Evolutionary conservation across 495 filamentous ascomycete genomes (phyloP).

Genomic region (Xylaria curta): DNA sequence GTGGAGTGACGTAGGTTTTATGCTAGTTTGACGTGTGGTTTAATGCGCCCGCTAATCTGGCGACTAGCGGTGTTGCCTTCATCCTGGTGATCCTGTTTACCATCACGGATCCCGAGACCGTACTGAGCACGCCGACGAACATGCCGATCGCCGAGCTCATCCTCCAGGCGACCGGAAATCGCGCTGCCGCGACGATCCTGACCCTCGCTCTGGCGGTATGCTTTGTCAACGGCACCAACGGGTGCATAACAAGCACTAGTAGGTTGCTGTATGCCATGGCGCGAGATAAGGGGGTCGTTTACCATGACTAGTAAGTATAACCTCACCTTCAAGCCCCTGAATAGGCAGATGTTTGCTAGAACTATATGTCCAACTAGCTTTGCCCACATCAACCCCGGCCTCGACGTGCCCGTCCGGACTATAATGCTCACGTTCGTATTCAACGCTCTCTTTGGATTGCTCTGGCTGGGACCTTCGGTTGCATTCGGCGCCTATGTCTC

Average conservation of each 20-base stretch:
- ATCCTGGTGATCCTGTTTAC: conserved; percentile 46
- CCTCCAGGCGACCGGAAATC: conserved; percentile 41
- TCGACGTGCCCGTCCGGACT: conserved; percentile 43
- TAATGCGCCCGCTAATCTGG: neutral
- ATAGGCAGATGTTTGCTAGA: neutral
- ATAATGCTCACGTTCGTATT: conserved; percentile 42
- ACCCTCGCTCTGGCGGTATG: conserved; percentile 45
- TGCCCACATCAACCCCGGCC: conserved; percentile 36
- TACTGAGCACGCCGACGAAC: conserved; percentile 44
- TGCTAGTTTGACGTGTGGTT: neutral
- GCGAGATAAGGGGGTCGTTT: conserved; percentile 62
- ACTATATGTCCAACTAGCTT: conserved; percentile 29
- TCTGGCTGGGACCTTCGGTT: conserved; percentile 43
- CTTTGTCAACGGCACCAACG: conserved; percentile 47
- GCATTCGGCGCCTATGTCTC: conserved; percentile 44
- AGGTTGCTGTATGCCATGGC: conserved; percentile 62
- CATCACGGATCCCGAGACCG: conserved; percentile 39
- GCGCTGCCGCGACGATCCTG: conserved; percentile 40
- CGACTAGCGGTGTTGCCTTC: conserved; percentile 35
- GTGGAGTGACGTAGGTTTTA: conserved; percentile 42
- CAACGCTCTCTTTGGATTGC: conserved; percentile 44
- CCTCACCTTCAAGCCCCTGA: neutral
- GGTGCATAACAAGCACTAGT: conserved; percentile 58
- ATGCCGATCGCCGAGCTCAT: conserved; percentile 56
- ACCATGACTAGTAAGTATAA: conserved; percentile 43